Percentiles rank a stretch among this genome's conserved stretches.
phyloP scores from a whole-genome alignment of 352 stramenopile species.

The Blastocystis sp. region DNA sequence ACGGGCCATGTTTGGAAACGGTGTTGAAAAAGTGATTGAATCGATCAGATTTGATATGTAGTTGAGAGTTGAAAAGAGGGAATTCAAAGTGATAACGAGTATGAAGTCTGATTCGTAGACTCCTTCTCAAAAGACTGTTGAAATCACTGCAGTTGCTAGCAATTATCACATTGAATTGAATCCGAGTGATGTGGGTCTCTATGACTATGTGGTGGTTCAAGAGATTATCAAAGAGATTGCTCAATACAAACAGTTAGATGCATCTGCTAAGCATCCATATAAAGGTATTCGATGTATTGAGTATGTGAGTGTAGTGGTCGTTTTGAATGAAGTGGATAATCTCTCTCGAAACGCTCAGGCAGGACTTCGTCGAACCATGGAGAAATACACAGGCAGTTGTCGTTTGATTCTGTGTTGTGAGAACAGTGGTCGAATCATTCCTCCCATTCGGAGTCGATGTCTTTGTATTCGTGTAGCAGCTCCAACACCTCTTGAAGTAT shows the following conservation, averaged over 20 bases:
- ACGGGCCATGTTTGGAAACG: slow-evolving; percentile 84
- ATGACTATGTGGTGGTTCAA: slow-evolving; percentile 91
- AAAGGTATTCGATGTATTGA: slow-evolving; percentile 66
- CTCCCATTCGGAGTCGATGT: slow-evolving; percentile 89
- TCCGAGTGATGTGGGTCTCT: slow-evolving; percentile 87
- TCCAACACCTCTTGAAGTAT: slow-evolving; percentile 79
- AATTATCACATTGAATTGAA: slow-evolving; percentile 99
- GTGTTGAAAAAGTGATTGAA: slow-evolving; percentile 79
- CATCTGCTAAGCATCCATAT: slow-evolving; percentile 73
- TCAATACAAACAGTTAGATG: slow-evolving; percentile 76
- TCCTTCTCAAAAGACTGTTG: slow-evolving; percentile 81
- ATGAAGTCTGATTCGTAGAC: slow-evolving; percentile 65
- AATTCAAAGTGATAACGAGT: slow-evolving; percentile 76
- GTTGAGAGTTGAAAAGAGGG: slow-evolving; percentile 76
- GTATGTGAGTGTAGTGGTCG: slow-evolving; percentile 78
- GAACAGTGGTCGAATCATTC: slow-evolving; percentile 89
- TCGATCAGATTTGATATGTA: slow-evolving; percentile 44
- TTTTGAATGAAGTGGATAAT: slow-evolving; percentile 93
- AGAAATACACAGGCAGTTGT: slow-evolving; percentile 87
- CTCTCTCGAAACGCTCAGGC: slow-evolving; percentile 92
- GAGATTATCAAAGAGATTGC: slow-evolving; percentile 99
- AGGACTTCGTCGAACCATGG: slow-evolving; percentile 90
- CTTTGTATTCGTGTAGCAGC: slow-evolving; percentile 84
- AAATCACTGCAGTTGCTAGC: slow-evolving; percentile 91
- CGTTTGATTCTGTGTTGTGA: slow-evolving; percentile 93